Base-by-base conservation (phyloP, 441 rosid genomes). In the Theobroma grandiflorum region DNA sequence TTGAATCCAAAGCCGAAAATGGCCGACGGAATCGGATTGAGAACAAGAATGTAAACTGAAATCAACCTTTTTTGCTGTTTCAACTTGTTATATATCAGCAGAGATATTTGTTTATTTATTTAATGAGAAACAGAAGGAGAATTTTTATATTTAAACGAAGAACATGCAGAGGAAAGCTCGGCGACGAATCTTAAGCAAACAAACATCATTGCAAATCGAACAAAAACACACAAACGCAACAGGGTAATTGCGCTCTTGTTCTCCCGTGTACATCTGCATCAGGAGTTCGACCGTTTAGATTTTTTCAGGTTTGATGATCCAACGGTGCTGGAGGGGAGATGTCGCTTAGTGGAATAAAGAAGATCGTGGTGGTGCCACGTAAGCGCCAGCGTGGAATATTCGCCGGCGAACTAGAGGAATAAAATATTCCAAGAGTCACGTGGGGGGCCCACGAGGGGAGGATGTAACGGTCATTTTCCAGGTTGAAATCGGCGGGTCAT, bases 141-240 rank as follows among this genome's bases (percentile, higher is more conserved):
- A 55, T 72, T 45, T 16, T 65, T 43, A 8, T 47, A 53, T 33
- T 64, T 65, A 38, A 8, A 58, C 7, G 22, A 49, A 65, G 81
- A 75, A 85, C 86, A 85, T 81, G 83, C 16, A 38, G 89, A 91
- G 91, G 78, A 82, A 91, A 83, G 81, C 82, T 78, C 91, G 93
- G 90, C 90, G 89, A 82, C 82, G 93, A 89, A 89, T 89, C 91
- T 86, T 81, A 87, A 78, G 80, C 78, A 66, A 78, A 85, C 83
- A 81, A 87, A 74, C 77, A 33, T 16, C 75, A 64, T 76, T 69
- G 67, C 75, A 43, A 62, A 62, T 7, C 58, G 35, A 37, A 33
- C 45, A 8, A 52, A 20, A 26, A 43, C 26, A 38, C 12, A 66
- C 20, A 38, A 70, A 69, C 6, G 10, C 14, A 38, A 15, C 16